Base-by-base conservation (phyloP, 805 yeast species). In the Candida montana region DNA sequence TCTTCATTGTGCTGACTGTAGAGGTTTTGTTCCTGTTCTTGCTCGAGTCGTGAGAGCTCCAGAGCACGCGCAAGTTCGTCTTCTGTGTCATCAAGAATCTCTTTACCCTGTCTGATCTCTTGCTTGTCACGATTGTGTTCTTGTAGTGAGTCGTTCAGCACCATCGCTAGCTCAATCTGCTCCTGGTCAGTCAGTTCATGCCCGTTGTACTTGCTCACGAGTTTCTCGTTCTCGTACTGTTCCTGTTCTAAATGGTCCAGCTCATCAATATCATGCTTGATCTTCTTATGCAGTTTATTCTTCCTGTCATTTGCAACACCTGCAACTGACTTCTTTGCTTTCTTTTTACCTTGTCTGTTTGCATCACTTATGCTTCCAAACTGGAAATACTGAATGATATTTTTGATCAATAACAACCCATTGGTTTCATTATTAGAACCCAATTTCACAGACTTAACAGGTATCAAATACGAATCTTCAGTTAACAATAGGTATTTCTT, bases 151-250 rank as follows among this genome's bases (percentile, higher is more conserved):
- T 40, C 17, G 29, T 51, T 54, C 26, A 55, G 27, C 1, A 54
- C 59, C 47, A 54, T 50, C 0, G 59, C 61, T 12, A 57, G 35
- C 35, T 57, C 58, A 2, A 57, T 31, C 23, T 57, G 54, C 26
- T 57, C 61, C 3, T 47, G 45, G 5, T 39, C 46, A 1, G 42
- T 35, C 2, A 51, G 18, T 9, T 49, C 54, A 11, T 35, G 43
- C 4, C 59, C 59, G 35, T 57, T 55, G 34, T 52, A 57, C 36
- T 49, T 50, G 7, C 40, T 40, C 17, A 52, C 15, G n/a, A 52
- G 15, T 30, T 42, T 32, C 19, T 46, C 49, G 7, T 51, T 35
- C 31, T 45, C 39, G 15, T 32, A 33, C 2, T 30, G 16, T 19
- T 50, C 48, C 16, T 51, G 37, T 8, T 53, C 50, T 7, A 36